Evolutionary conservation across 306 rosid genomes (phyloP), one percentile per base, ranked within the genome.

Genomic region (Prunus padus): DNA sequence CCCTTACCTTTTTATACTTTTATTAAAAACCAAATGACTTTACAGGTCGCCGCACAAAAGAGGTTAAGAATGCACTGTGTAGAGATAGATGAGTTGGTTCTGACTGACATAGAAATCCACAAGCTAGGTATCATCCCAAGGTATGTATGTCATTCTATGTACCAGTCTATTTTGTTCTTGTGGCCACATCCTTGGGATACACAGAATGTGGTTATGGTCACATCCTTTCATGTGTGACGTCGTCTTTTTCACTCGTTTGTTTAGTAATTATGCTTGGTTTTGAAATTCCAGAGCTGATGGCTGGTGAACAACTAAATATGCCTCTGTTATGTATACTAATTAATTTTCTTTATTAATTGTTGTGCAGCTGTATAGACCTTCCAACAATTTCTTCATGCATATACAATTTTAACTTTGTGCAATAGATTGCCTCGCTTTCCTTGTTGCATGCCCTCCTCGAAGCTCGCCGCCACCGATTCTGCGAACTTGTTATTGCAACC

Each of bases 301-400:
- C 65, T 28, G 72, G 68, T 55, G 3, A 16, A 45, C 60, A 15
- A 44, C 54, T 40, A 19, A 12, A 25, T 47, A 46, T 50, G 13
- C 19, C 47, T 76, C 9, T 18, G 2, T 2, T 10, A 14, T 50
- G 13, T 40, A 25, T 66, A 25, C 11, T 59, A 3, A 59, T 25
- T 69, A 3, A 23, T 51, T 3, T 8, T 42, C 61, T 51, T 15
- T 60, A 14, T 26, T 67, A 64, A 56, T 19, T 50, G 55, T 7
- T 66, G 31, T 73, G 78, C 82, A 84, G 87, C 60, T 84, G 74
- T 42, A 52, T 77, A 40, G 78, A 84, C 46, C 82, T 84, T 69
- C 78, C 82, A 51, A 77, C 65, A 77, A 75, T 80, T 10, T 84
- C 87, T 25, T 73, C 87, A 26, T 74, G 84, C 52, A 56, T 84